Evolutionary conservation across 2,329 filamentous ascomycete species (phyloP), one percentile per base, ranked within the genome.

Genomic region (Alternaria arborescens): DNA sequence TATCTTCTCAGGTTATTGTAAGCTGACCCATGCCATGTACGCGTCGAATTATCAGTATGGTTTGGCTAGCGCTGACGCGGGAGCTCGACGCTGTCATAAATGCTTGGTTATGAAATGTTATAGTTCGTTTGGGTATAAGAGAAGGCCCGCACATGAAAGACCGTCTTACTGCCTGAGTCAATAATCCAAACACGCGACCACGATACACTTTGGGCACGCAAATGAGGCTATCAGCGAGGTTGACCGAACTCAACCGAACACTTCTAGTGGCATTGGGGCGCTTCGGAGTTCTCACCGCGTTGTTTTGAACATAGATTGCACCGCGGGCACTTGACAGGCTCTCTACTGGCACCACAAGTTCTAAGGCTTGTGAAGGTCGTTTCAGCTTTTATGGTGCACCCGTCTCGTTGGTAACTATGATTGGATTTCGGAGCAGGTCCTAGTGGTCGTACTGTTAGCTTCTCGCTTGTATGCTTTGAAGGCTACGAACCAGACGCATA

Each of bases 71-170:
- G 46, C 46, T 50, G 30, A 26, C 34, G 16, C 16, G 12, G 22
- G 16, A 26, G 32, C 46, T 50, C 22, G 46, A 36, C 3, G 5
- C 34, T 36, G 32, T 14, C 34, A 20, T 14, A 12, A 36, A 26
- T 36, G 46, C 32, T 38, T 24, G 20, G 30, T 26, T 38, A 10
- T 18, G 8, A 3, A 12, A 16, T 3, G 20, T 7, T 24, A 42
- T 16, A 14, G 20, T 22, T 42, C 24, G 18, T 11, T 42, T 12
- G 18, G 12, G 20, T 22, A 22, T 20, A 42, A 36, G 22, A 36
- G 22, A 48, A 24, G 30, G 46, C 46, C 46, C 46, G 46, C 18
- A 48, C 46, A 34, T 50, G 20, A n/a, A 50, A n/a, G 20, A n/a
- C 46, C 16, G 46, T 22, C 46, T 24, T 36, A 38, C 46, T 48